These are phyloP conservation scores for Zopfochytrium polystomum DNA, from an alignment of 371 early-diverging fungal species.

Conservation along the genomic window DNA sequence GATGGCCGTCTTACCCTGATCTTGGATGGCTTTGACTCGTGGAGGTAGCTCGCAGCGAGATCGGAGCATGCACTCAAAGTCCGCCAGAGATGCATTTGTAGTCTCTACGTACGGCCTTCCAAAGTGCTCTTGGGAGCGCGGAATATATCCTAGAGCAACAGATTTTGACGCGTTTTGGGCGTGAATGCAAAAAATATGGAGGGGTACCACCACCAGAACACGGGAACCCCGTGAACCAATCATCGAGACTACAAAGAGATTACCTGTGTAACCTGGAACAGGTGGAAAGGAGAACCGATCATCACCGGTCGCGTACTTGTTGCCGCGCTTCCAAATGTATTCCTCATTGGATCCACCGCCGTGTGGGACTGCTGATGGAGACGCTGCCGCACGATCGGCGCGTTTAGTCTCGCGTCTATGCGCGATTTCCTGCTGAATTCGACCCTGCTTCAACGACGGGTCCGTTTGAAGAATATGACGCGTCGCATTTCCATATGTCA, in stretches of 20 bases:
- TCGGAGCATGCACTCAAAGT: constrained; percentile 46
- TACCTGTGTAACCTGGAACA: constrained; percentile 53
- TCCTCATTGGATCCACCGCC: constrained; percentile 17
- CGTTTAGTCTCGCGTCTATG: constrained; percentile 14
- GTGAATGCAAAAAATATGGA: constrained; percentile 8
- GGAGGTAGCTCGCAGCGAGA: constrained; percentile 44
- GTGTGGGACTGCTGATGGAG: not conserved
- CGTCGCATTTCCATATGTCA: constrained; percentile 54
- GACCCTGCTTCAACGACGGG: constrained; percentile 46
- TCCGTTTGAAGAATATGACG: constrained; percentile 47
- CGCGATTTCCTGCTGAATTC: constrained; percentile 32
- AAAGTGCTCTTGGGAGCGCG: constrained; percentile 52
- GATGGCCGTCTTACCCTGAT: constrained; percentile 30
- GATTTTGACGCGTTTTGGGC: too few species aligned
- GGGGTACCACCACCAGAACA: not conserved
- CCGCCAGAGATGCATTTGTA: constrained; percentile 43
- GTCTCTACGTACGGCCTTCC: constrained; percentile 52
- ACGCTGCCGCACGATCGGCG: constrained; percentile 8
- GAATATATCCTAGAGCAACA: constrained; percentile 47
- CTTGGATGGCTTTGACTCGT: constrained; percentile 41
- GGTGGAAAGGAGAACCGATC: constrained; percentile 54
- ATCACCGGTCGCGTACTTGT: constrained; percentile 50
- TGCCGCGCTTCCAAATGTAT: constrained; percentile 40
- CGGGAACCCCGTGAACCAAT: not conserved
- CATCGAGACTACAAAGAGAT: not conserved